A percentile compares a stretch with the other conserved stretches of the same genome.
phyloP scores from a whole-genome alignment of 495 filamentous ascomycete species.

The Penicillium maclennaniae region DNA sequence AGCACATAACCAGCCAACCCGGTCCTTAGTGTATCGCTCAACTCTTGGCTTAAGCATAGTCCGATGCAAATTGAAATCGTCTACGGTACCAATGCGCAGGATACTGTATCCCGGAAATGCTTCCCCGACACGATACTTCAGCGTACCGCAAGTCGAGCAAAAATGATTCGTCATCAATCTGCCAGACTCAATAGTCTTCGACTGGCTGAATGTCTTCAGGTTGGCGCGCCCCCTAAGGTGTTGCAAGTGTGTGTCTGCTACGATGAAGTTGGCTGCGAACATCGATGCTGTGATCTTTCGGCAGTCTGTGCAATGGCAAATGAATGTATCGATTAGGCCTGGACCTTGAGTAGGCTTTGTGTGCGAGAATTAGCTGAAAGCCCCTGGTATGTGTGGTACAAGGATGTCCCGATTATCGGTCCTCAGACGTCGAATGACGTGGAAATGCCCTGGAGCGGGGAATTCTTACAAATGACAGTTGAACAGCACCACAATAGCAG shows the following conservation, averaged over 20 bases:
- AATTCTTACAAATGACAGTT: slow-evolving; percentile 41
- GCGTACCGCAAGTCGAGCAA: slow-evolving; percentile 48
- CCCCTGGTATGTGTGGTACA: no score
- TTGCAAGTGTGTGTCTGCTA: slow-evolving; percentile 35
- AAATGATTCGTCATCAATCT: slow-evolving; percentile 51
- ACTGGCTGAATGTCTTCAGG: slow-evolving; percentile 38
- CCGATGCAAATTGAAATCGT: slow-evolving; percentile 50
- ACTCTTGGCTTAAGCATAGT: slow-evolving; percentile 41
- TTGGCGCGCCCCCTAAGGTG: slow-evolving; percentile 46
- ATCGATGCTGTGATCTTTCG: slow-evolving; percentile 57
- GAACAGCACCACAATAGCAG: slow-evolving; percentile 54
- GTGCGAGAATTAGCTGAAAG: no score
- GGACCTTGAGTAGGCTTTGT: slow-evolving; percentile 12
- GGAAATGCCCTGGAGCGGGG: no score
- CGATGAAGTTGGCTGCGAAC: slow-evolving; percentile 54
- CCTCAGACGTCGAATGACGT: no score
- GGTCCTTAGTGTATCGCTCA: background rate
- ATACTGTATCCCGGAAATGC: slow-evolving; percentile 36
- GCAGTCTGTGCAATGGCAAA: slow-evolving; percentile 57
- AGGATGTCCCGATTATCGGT: no score
- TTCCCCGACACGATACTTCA: slow-evolving; percentile 45
- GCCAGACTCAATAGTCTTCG: slow-evolving; percentile 24
- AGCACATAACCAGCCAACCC: background rate
- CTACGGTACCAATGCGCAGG: slow-evolving; percentile 49
- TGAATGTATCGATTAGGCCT: slow-evolving; percentile 46